Evolutionary conservation across 1,139 yeast species (phyloP), one percentile per base, ranked within the genome.

Genomic region (Scheffersomyces lignicola): DNA sequence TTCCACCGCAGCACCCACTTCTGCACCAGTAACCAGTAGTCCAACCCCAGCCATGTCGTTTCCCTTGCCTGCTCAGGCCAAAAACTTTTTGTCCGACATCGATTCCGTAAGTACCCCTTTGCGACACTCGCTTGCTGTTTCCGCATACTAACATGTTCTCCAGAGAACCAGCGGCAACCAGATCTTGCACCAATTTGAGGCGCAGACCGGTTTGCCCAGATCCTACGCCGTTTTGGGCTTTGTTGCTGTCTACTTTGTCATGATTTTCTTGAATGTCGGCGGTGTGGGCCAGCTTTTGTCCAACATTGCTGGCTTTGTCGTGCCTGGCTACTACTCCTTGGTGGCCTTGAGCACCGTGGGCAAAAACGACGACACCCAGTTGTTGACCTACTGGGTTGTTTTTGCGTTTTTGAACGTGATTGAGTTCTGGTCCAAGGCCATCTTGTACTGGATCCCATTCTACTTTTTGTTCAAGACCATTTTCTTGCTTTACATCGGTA

Each of bases 381-480:
- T 85, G 60, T 76, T 92, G 57, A 84, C 96, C 24, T 90, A 92
- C 65, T 92, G 98, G 98, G 96, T 92, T 41, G 96, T 92, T 20
- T 92, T 87, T 59, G 96, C 97, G 21, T 81, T 80, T 53, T 79
- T 92, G 69, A 86, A 83, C 59, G 92, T 92, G 34, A 56, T 88
- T 52, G 99, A 92, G 69, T 92, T 88, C 75, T 92, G 97, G 97
- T 83, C 96, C 43, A 79, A 81, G 56, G 83, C 96, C 27, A 83
- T 94, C 50, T 75, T 90, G 45, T 87, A 86, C 74, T 86, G 96
- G 95, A 65, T 92, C 49, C 98, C 99, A 54, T 89, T 92, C 61
- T 92, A 92, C 77, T 92, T 90, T 79, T 78, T 92, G 56, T 76
- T 92, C 74, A 92, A 92, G 78, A 87, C 97, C 39, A 50, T 87